Base-by-base conservation (phyloP, 192 early-diverging fungal species). In the Backusella circina region DNA sequence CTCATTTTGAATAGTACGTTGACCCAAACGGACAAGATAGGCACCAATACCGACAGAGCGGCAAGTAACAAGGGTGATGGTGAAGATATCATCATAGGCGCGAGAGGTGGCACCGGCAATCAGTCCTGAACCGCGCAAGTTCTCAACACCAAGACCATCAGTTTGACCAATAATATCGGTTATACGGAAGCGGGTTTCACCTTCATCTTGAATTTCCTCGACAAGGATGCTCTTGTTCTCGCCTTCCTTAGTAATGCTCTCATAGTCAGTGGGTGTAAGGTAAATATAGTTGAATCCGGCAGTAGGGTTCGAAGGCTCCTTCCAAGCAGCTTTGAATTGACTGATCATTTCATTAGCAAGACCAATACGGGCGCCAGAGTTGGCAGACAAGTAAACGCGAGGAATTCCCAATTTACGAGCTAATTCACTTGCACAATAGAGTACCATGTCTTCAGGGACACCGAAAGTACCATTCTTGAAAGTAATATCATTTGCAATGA, bases 401-500 rank as follows among this genome's bases (percentile, higher is more conserved):
- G 98, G 98, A 36, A 95, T 83, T 51, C 98, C 98, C 73, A 91
- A 79, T 72, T 86, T 51, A 61, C 97, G 90, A 0, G 98, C 98
- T 35, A 91, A 86, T 85, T 97, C 91, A 13, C 97, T 94, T 7
- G 96, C 98, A 77, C 93, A 94, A 82, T 86, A 94, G 85, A 98
- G 98, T 67, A 98, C 83, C 77, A 90, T 79, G 80, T 99, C 98
- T 84, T 99, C 98, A 38, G 84, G 88, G 1, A 95, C 91, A 67
- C 98, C 98, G 80, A 99, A 99, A 33, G 98, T 96, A 32, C 98
- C 98, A 76, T 95, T 97, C 82, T 95, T 92, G 85, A 88, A 96
- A 12, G 98, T 99, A 72, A 99, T 98, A 80, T 99, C 98, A 86
- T 99, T 99, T 75, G 96, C 96, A 85, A 99, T 93, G 21, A 98